Evolutionary conservation across 345 rosid species (phyloP).

Genomic region (Bretschneidera sinensis): DNA sequence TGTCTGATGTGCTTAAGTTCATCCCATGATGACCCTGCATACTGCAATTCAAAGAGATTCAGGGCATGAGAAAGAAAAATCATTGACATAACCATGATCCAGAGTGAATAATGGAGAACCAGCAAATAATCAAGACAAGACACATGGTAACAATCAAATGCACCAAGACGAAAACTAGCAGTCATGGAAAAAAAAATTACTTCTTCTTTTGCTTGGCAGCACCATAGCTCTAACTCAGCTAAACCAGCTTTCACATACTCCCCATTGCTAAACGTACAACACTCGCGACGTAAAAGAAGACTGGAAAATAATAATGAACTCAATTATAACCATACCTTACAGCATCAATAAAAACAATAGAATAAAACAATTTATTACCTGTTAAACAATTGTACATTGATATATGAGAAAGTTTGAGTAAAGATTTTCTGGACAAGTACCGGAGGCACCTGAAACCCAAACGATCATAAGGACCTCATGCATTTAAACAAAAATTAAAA

Average conservation of each 20-base stretch:
- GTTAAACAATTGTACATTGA: constrained; percentile 88
- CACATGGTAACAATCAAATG: background rate
- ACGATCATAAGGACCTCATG: constrained; percentile 15
- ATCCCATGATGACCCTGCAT: constrained; percentile 95
- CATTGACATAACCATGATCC: background rate
- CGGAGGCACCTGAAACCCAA: constrained; percentile 71
- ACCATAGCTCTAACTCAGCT: constrained; percentile 98
- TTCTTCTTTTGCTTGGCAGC: constrained; percentile 90
- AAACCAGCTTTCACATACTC: constrained; percentile 94
- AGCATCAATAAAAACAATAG: constrained; percentile 3
- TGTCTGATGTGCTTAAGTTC: constrained; percentile 97
- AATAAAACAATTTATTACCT: constrained; percentile 45
- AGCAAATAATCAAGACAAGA: background rate
- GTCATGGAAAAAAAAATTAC: constrained; percentile 17
- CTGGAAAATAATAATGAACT: constrained; percentile 32
- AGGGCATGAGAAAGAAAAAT: background rate
- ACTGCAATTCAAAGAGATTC: constrained; percentile 43
- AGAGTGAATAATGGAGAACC: constrained; percentile 1
- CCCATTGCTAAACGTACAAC: constrained; percentile 98
- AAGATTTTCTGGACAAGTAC: constrained; percentile 93
- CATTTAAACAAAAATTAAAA: constrained; percentile 19
- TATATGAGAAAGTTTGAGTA: constrained; percentile 93
- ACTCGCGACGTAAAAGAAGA: constrained; percentile 94
- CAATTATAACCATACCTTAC: constrained; percentile 9
- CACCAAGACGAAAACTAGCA: constrained; percentile 5